Base-by-base conservation (phyloP, 768 basidiomycete species). In the Phylloporus scabripes region DNA sequence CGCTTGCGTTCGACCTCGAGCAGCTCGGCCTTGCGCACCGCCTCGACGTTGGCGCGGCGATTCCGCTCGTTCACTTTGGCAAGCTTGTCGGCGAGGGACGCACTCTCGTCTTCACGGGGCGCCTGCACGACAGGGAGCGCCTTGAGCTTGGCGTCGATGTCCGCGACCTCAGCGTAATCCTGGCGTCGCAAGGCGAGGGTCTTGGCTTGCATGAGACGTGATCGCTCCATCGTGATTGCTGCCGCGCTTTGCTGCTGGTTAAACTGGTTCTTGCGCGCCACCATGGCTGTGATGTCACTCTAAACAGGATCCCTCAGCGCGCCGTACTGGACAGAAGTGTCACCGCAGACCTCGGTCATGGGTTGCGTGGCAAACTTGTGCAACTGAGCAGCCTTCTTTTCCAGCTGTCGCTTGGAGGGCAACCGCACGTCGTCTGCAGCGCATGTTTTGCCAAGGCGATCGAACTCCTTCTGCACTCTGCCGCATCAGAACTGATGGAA, bases 21-120 rank as follows among this genome's bases (percentile, higher is more conserved):
- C 29, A 83, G 64, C 66, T 95, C 92, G 0, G 87, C 86, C 54
- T 79, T 81, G 50, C 88, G 76, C 45, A 92, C 80, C 4, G 80
- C 80, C 60, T 94, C 95, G 56, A 81, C 54, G 49, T 95, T 95
- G 26, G 85, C 84, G 63, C 80, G 85, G 48, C 88, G 78, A 65
- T 97, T 97, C 48, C 92, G 80, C 69, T 93, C 91, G 62, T 95
- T 97, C 46, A 98, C 83, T 61, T 72, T 81, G 14, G 87, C 80
- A 21, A 95, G 74, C 60, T 79, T 68, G 54, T 88, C 59, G 9
- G 60, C 64, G 6, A 65, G 60, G 6, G 67, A 67, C 52, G 63
- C 65, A 17, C 61, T 63, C 4, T 64, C 62, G 42, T 62, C 67
- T 44, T 60, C 65, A 38, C 60, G 57, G 9, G 36, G 17, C n/a